Base-by-base conservation (phyloP, 306 rosid species). In the Geum urbanum region DNA sequence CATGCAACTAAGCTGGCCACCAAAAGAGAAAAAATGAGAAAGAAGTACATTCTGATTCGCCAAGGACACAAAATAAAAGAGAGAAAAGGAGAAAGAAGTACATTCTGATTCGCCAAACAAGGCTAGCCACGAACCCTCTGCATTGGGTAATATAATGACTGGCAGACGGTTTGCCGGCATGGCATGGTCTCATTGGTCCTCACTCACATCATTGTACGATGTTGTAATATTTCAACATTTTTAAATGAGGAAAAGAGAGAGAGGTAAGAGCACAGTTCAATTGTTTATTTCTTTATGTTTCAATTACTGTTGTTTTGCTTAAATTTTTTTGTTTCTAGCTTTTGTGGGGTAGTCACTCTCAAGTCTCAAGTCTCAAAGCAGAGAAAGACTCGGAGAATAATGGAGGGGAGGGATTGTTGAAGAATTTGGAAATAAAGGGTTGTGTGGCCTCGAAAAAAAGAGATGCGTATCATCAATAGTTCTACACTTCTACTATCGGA, bases 171-270 rank as follows among this genome's bases (percentile, higher is more conserved):
- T 49, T 5, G 56, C 24, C 70, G 72, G 12, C 71, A 3, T 74
- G 72, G 12, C 71, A 3, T 0, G 0, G 0, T 53, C 0, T 2
- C 9, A 81, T 77, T 77, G 77, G 77, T 2, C 10, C 0, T 54
- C 58, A 41, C 32, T 18, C 58, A 54, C 45, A 52, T 62, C 62
- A 12, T 53, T 61, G 82, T 81, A 81, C 82, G 82, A 81, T 81
- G 82, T 71, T 27, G 50, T 43, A 50, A 49, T 14, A 49, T 50
- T 52, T 11, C 1, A 56, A 53, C 71, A 18, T 9, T 15, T 39
- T 27, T 39, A 10, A 35, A 27, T 57, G 0, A 2, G 15, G 39
- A 16, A 27, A 67, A 58, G 39, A 16, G 41, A 27, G 32, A 27
- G 41, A 6, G 65, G 65, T 59, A 15, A 20, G 6, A 32, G 65